Conservation (phyloP, 441 rosid genomes). For the Gossypium schwendimanii region DNA sequence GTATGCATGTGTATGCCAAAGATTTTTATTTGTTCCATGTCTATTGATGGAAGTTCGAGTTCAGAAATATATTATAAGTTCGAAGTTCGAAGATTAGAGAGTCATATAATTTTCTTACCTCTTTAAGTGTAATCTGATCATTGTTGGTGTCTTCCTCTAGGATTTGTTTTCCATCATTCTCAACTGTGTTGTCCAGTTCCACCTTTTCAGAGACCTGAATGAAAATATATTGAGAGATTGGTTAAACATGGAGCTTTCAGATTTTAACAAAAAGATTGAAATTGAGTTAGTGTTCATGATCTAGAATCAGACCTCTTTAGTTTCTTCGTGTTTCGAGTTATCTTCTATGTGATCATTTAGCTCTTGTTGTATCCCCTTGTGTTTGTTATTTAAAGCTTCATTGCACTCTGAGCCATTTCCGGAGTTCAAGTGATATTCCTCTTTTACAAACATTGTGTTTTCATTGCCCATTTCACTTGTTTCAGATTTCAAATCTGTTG, state of each 20-base stretch:
- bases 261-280: neutral
- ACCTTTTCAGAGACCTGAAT: neutral
- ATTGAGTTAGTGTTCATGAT: neutral
- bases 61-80: no score
- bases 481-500: slow-evolving; percentile 16
- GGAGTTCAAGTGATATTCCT: slow-evolving; percentile 1
- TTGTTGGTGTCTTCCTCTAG: neutral
- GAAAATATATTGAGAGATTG: neutral
- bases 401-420: neutral
- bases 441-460: slow-evolving; percentile 8
- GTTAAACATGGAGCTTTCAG: neutral
- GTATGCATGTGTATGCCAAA: neutral
- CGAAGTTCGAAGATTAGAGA: no score
- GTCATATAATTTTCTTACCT: neutral
- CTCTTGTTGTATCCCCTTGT: slow-evolving; percentile 11
- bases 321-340: slow-evolving; percentile 4
- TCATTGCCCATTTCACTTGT: slow-evolving; percentile 1
- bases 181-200: neutral
- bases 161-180: neutral
- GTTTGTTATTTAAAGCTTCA: slow-evolving; percentile 11
- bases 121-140: neutral
- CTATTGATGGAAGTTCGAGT: no score
- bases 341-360: slow-evolving; percentile 22
- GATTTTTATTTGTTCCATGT: neutral
- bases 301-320: slow-evolving; percentile 24